Conservation (phyloP, 805 yeast species). For the fission yeast (Schizosaccharomyces pombe) region DNA sequence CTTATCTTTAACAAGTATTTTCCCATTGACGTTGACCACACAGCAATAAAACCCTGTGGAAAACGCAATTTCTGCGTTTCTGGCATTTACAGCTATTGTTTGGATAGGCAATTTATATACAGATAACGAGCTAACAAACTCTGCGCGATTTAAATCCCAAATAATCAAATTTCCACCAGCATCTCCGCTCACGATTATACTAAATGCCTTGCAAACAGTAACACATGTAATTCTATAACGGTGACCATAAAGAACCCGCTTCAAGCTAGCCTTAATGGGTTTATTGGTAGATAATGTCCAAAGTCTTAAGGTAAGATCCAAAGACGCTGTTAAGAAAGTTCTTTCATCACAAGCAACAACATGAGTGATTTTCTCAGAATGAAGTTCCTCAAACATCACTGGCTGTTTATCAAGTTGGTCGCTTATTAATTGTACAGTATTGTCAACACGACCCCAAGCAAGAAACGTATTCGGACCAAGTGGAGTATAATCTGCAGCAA, state of each 20-base stretch:
- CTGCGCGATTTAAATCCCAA: slow-evolving; percentile 41
- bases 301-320: slow-evolving; percentile 16
- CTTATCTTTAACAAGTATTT: slow-evolving; percentile 10
- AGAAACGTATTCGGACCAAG: background rate
- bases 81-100: slow-evolving; percentile 10
- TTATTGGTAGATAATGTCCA: slow-evolving; percentile 14
- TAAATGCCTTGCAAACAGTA: slow-evolving; percentile 27
- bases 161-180: slow-evolving; percentile 27
- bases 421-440: background rate
- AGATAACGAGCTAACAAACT: slow-evolving; percentile 22
- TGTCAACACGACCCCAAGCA: background rate
- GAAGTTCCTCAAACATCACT: slow-evolving; percentile 8
- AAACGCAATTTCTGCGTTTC: slow-evolving; percentile 10
- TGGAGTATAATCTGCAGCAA: background rate
- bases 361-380: slow-evolving; percentile 9
- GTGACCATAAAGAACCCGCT: slow-evolving; percentile 34
- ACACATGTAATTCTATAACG: slow-evolving; percentile 23
- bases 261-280: slow-evolving; percentile 8
- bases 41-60: background rate
- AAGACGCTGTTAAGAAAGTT: slow-evolving; percentile 10
- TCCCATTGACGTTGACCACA: slow-evolving; percentile 6
- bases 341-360: slow-evolving; percentile 9
- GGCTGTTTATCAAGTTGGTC: background rate
- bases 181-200: slow-evolving; percentile 27
- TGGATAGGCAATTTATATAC: background rate